Base-by-base conservation (phyloP, 2,329 filamentous ascomycete genomes). In the Trematosphaeria pertusa region DNA sequence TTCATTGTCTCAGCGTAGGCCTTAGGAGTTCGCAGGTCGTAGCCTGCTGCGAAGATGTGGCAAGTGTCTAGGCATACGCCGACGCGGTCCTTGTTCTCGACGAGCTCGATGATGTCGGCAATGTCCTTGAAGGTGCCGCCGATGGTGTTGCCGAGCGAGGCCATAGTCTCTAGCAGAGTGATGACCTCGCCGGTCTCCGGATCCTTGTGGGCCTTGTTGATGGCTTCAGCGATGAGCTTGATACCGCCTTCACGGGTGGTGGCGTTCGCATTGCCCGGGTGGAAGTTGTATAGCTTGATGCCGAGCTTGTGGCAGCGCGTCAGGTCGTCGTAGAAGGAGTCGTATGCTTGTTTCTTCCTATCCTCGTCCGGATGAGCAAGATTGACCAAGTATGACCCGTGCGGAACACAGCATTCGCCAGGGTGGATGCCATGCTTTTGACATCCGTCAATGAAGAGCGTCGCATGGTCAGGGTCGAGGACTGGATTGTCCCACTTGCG, bases 31-130 rank as follows among this genome's bases (percentile, higher is more conserved):
- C 91, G 84, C 22, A 99, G 74, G 70, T 99, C 94, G 69, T 97
- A 94, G 5, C 94, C 94, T 0, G 90, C 92, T 0, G 93, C 93
- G 71, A 97, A 97, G 48, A 91, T 86, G 73, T 99, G 94, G 74
- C 94, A 99, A 0, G 94, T 99, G 70, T 99, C 94, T 46, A 99
- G 85, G 72, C 94, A 99, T 14, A 99, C 91, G 35, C 93, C 94
- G 2, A 99, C 87, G 22, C 94, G 85, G 33, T 78, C 71, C 75
- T 96, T 95, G 70, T 96, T 85, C 17, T 91, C 82, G 18, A 97
- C 83, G 7, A 85, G 78, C 11, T 81, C 81, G 58, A 99, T 95
- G 54, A 97, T 89, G 62, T 91, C 88, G 10, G 87, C 81, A 36
- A 99, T 81, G 62, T 99, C 93, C 67, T 92, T 86, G 69, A 96